A percentile compares a stretch with the other conserved stretches of the same genome.
Conservation (phyloP, 148 eudicot genomes). For the Linanthus parryae region DNA sequence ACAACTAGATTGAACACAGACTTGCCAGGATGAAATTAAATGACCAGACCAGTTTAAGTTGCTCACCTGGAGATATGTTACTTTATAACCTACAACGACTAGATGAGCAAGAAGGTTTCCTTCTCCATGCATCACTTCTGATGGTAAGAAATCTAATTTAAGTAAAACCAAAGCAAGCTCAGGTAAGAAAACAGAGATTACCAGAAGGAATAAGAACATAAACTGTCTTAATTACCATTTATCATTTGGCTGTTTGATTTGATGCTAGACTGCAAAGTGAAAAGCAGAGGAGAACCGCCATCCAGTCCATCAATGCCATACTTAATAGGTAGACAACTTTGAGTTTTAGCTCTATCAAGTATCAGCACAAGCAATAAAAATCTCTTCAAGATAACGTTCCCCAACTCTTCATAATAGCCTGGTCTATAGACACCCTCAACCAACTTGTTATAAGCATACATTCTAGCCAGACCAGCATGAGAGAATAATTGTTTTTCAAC, state of each 20-base stretch:
- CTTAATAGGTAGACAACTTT: conserved; percentile 69
- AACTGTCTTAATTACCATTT: conserved; percentile 35
- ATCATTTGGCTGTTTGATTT: conserved; percentile 84
- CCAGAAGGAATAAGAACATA: conserved; percentile 3
- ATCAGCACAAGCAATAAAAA: conserved; percentile 77
- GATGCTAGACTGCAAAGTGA: conserved; percentile 46
- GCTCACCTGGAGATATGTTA: conserved; percentile 76
- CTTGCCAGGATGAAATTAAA: too few species aligned
- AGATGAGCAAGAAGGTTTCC: conserved; percentile 93
- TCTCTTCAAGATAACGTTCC: conserved; percentile 79
- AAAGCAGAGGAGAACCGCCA: conserved; percentile 94
- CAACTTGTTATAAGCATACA: conserved; percentile 79
- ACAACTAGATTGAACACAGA: too few species aligned
- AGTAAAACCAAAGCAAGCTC: conserved; percentile 11
- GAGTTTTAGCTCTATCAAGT: conserved; percentile 81
- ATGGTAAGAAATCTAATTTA: conserved; percentile 59
- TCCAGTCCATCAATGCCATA: conserved; percentile 96
- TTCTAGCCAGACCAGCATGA: conserved; percentile 70
- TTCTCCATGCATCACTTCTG: conserved; percentile 96
- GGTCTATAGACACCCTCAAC: conserved; percentile 93
- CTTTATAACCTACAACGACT: conserved; percentile 76
- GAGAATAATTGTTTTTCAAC: conserved; percentile 79
- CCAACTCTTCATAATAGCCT: conserved; percentile 80
- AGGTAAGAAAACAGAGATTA: conserved; percentile 3
- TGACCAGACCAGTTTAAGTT: conserved; percentile 6